Evolutionary conservation across 176 grass and related monocot genomes (phyloP), one percentile per base, ranked within the genome.

Genomic region (Poa annua): DNA sequence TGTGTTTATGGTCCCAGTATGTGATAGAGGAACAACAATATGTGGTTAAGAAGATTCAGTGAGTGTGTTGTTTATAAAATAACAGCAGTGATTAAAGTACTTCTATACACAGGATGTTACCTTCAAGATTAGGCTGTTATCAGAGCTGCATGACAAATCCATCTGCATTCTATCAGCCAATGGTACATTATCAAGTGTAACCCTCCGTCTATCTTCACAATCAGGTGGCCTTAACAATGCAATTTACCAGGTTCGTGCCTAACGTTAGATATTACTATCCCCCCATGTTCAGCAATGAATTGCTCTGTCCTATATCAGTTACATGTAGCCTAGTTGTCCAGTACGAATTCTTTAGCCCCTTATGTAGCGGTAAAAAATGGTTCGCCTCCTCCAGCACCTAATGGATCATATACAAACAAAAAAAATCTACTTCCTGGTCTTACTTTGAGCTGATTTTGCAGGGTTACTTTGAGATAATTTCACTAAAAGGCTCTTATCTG

Each of bases 381-480:
- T 0, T 34, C 38, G 7, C 17, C 60, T 61, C 22, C 35, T 59
- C 26, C 15, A 8, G 33, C 57, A 34, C 74, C 8, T 76, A 29
- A 15, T 62, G 19, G 34, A 21, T 66, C 35, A 16, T 50, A 50
- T 6, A 3, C 44, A 52, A 55, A n/a, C n/a, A n/a, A 60, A 79
- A 2, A 63, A 66, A 54, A 4, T 41, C 16, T 45, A 49, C 8
- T 12, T 67, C 12, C 21, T n/a, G 55, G 29, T 65, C 4, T 74
- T 34, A 75, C 29, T 56, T 24, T 77, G 36, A 66, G 9, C 68
- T 61, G 59, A 48, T 65, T 83, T 64, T 82, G 29, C 74, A 83
- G 79, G 90, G 87, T 63, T 83, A 71, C 24, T 92, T 89, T 66
- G 83, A 89, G 68, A 89, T 92, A 49, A 33, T 89, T 22, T 86